Evolutionary conservation across 106 monocot genomes (phyloP), one percentile per base, ranked within the genome.

Genomic region (Triglochin maritima): DNA sequence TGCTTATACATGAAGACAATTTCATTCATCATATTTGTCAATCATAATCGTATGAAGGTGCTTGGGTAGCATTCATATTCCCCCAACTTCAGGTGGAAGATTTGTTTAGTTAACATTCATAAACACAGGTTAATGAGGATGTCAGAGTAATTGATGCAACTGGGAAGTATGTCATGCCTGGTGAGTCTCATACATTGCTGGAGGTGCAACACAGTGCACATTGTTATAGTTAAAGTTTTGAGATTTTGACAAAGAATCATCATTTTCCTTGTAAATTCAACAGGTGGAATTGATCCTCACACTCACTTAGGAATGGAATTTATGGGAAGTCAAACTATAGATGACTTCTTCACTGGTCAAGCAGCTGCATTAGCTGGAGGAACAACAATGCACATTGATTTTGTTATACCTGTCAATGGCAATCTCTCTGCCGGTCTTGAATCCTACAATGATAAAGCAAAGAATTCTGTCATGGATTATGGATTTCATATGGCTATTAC

Each of bases 341-440:
- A 98, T 79, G 86, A 98, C 76, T 98, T 84, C 67, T 88, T 82
- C 74, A 86, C 74, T 73, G 96, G 91, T 41, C 96, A 98, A 74
- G 84, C 86, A 60, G 96, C 96, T 72, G 91, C 96, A 68, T 56
- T 98, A 68, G 85, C 96, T 12, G 96, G 96, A 52, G 96, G 96
- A 57, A 98, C 96, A 49, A 98, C 96, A 44, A 98, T 98, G 96
- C 91, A 98, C 57, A 98, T 98, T 69, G 96, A 98, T 80, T 98
- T 98, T 76, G 86, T 98, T 47, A 88, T 88, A 65, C 96, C 91
- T 68, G 75, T 86, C 67, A 80, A 91, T 82, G 96, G 91, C 6
- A 91, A 67, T 63, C 66, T 98, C 57, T 68, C 88, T 71, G 83
- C 90, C 63, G 96, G 91, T 60, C 88, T 88, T 70, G 82, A 84